Conservation (phyloP, 345 rosid species). For the Cardamine occulta region DNA sequence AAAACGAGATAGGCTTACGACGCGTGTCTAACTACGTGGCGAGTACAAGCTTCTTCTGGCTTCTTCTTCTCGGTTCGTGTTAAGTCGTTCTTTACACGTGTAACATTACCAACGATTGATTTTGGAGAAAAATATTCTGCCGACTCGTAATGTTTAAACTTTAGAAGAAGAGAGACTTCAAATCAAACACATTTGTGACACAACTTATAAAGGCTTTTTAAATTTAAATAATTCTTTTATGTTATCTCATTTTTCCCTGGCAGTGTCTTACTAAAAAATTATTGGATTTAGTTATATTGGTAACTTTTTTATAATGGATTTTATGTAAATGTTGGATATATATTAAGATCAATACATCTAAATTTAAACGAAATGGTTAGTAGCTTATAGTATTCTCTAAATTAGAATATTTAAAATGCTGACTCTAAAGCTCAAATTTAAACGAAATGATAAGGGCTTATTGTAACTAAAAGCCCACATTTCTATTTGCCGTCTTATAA, state of each 20-base stretch:
- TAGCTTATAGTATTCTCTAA: neutral
- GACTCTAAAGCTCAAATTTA: neutral
- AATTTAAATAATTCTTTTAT: neutral
- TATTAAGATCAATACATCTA: neutral
- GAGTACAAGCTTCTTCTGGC: constrained; percentile 19
- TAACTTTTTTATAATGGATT: no score
- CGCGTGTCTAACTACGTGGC: constrained; percentile 40
- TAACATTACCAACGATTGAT: neutral
- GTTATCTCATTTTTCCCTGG: neutral
- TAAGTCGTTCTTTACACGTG: constrained; percentile 40
- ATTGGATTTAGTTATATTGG: neutral
- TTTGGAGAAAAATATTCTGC: constrained; percentile 15
- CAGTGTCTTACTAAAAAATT: neutral
- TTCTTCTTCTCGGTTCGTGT: constrained; percentile 39
- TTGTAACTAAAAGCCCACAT: neutral
- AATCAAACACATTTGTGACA: neutral
- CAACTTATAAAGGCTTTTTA: neutral
- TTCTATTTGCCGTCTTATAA: neutral
- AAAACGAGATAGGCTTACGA: neutral
- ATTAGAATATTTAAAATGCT: no score
- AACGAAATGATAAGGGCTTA: neutral
- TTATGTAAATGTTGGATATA: neutral
- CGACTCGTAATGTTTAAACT: constrained; percentile 24
- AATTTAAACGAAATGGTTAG: neutral
- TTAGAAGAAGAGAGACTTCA: neutral